phyloP scores from a whole-genome alignment of 2,329 filamentous ascomycete genomes.

The Colletotrichum incanum region DNA sequence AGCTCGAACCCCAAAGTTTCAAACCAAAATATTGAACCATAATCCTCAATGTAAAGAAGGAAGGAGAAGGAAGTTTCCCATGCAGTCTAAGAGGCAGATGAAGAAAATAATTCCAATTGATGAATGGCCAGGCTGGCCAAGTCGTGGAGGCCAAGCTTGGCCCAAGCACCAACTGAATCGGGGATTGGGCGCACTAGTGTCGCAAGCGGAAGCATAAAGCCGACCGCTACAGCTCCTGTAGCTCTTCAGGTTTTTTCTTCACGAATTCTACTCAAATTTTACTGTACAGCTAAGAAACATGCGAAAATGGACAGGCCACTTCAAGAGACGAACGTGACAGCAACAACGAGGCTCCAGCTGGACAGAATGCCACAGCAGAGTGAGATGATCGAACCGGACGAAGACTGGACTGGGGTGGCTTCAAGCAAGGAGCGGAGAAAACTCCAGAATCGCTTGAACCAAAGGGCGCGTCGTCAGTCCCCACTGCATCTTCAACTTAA shows the following conservation, averaged over 20 bases:
- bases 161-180: slow-evolving; percentile 1
- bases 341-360: background rate
- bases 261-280: too few relatives aligned
- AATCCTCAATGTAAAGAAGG: too few relatives aligned
- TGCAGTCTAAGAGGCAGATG: too few relatives aligned
- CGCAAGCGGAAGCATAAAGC: background rate
- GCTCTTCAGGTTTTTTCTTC: too few relatives aligned
- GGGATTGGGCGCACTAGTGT: slow-evolving; percentile 2
- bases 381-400: slow-evolving; percentile 2
- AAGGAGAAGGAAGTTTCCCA: too few relatives aligned
- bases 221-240: background rate
- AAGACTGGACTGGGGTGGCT: slow-evolving; percentile 32
- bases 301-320: background rate
- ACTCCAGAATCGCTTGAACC: slow-evolving; percentile 37
- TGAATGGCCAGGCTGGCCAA: background rate
- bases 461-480: slow-evolving; percentile 32
- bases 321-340: background rate
- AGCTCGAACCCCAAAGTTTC: too few relatives aligned
- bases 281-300: background rate
- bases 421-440: slow-evolving; percentile 30
- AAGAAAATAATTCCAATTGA: background rate
- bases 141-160: background rate
- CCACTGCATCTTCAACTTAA: too few relatives aligned
- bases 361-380: background rate
- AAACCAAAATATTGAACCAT: too few relatives aligned